phyloP scores from a whole-genome alignment of 1,284 basidiomycete genomes.

The Sanguinoderma infundibulare region DNA sequence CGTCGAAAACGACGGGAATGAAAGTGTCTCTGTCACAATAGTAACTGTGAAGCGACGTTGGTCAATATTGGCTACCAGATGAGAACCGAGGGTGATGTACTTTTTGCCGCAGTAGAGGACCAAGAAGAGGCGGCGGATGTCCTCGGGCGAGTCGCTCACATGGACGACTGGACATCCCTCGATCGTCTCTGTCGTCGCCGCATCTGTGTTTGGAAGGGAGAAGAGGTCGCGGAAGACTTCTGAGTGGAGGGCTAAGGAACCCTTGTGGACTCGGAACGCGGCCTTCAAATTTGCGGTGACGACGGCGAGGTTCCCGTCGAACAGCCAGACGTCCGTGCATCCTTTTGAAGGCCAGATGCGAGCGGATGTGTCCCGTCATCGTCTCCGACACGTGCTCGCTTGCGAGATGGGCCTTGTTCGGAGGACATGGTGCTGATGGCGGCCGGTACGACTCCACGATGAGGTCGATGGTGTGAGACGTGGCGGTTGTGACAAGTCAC shows the following conservation, averaged over 20 bases:
- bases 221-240: slow-evolving; percentile 27
- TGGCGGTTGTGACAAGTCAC: too few species aligned
- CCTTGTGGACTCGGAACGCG: slow-evolving; percentile 20
- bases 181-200: slow-evolving; percentile 8
- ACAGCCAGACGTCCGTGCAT: slow-evolving; percentile 9
- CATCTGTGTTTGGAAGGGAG: slow-evolving; percentile 11
- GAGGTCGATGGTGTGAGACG: too few species aligned
- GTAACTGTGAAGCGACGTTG: slow-evolving; percentile 2
- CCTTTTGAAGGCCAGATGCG: not conserved
- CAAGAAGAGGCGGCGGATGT: slow-evolving; percentile 19
- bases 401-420: not conserved
- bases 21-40: slow-evolving; percentile 8
- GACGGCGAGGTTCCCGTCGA: slow-evolving; percentile 15
- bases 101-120: slow-evolving; percentile 16
- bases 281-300: slow-evolving; percentile 4
- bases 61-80: not conserved
- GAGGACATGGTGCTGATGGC: not conserved
- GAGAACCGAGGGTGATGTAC: not conserved
- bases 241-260: slow-evolving; percentile 21
- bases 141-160: slow-evolving; percentile 18
- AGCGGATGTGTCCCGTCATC: not conserved
- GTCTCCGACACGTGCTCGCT: not conserved
- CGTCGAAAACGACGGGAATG: slow-evolving; percentile 1
- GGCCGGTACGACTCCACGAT: too few species aligned
- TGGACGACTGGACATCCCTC: slow-evolving; percentile 21